These are phyloP conservation scores for Bipolaris cookei DNA, from an alignment of 2,329 filamentous ascomycete species.

Conservation along the genomic window DNA sequence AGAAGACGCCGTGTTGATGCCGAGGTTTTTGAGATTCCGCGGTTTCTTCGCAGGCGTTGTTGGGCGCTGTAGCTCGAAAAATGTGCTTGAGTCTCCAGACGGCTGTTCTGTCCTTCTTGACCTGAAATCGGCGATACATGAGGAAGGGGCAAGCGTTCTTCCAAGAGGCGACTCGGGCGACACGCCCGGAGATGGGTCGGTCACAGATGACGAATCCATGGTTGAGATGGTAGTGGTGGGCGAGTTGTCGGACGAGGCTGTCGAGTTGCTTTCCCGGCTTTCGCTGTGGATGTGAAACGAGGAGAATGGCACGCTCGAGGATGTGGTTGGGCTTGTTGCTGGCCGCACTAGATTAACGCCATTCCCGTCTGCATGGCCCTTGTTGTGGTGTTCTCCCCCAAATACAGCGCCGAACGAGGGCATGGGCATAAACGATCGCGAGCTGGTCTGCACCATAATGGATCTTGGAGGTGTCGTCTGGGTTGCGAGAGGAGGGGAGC, in stretches of 20 bases:
- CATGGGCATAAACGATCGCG: slow-evolving; percentile 58
- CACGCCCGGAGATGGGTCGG: slow-evolving; percentile 85
- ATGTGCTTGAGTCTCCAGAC: slow-evolving; percentile 60
- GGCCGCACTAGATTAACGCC: slow-evolving; percentile 43
- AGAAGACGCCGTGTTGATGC: slow-evolving; percentile 69
- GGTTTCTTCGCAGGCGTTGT: slow-evolving; percentile 67
- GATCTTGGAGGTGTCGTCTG: slow-evolving; percentile 23
- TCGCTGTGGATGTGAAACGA: slow-evolving; percentile 67
- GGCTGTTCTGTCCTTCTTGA: slow-evolving; percentile 41
- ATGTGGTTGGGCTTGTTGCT: slow-evolving; percentile 45
- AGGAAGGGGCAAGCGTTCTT: slow-evolving; percentile 71
- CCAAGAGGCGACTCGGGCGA: slow-evolving; percentile 89
- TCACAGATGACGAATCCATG: slow-evolving; percentile 86
- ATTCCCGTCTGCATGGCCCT: slow-evolving; percentile 53
- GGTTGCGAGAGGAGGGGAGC: slow-evolving; percentile 27
- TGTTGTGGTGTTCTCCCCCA: slow-evolving; percentile 63
- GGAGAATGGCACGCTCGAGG: slow-evolving; percentile 43
- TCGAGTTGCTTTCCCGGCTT: slow-evolving; percentile 79
- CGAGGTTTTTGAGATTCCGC: slow-evolving; percentile 85
- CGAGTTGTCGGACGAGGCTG: slow-evolving; percentile 89
- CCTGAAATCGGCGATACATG: slow-evolving; percentile 66
- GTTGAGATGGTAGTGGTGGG: slow-evolving; percentile 94
- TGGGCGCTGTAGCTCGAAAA: slow-evolving; percentile 58
- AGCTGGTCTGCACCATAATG: slow-evolving; percentile 50
- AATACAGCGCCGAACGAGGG: slow-evolving; percentile 79